Percentiles rank a stretch among this genome's conserved stretches.
phyloP scores from a whole-genome alignment of 2,329 filamentous ascomycete species.

The Hysterium pulicare region DNA sequence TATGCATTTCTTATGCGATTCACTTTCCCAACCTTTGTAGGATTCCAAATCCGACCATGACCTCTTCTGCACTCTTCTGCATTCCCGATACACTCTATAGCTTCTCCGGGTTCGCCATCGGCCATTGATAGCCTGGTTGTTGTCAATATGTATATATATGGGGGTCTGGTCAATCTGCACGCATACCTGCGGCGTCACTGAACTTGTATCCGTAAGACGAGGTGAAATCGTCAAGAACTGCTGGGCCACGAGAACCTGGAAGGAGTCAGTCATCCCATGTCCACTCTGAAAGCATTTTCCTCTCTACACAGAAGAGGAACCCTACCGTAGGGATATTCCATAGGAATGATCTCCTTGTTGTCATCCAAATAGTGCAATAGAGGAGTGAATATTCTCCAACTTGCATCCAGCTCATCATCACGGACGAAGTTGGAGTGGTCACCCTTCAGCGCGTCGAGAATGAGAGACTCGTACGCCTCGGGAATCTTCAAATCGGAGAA shows the following conservation, averaged over 20 bases:
- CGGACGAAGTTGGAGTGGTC: conserved; percentile 92
- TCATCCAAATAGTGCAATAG: conserved; percentile 97
- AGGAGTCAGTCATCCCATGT: conserved; percentile 16
- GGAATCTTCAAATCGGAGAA: conserved; percentile 99
- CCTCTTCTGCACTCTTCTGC: too few relatives aligned
- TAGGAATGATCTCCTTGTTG: conserved; percentile 98
- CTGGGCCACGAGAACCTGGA: conserved; percentile 88
- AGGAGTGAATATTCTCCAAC: conserved; percentile 98
- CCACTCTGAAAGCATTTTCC: background rate
- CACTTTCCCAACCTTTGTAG: too few relatives aligned
- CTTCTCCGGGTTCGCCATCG: conserved; percentile 35
- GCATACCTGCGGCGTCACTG: conserved; percentile 78
- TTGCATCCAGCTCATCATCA: conserved; percentile 78
- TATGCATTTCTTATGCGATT: too few relatives aligned
- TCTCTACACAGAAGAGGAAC: conserved; percentile 14
- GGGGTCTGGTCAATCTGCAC: conserved; percentile 10
- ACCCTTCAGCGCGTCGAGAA: conserved; percentile 95
- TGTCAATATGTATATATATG: conserved; percentile 15
- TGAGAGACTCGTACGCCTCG: conserved; percentile 96
- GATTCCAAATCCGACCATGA: too few relatives aligned
- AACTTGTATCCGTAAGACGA: conserved; percentile 99
- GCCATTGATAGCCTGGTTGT: conserved; percentile 38
- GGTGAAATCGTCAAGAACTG: conserved; percentile 96
- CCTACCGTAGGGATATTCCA: conserved; percentile 99
- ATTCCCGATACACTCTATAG: conserved; percentile 20